Conservation (phyloP, 2,329 filamentous ascomycete genomes). For the Pseudopyrenochaeta lycopersici region DNA sequence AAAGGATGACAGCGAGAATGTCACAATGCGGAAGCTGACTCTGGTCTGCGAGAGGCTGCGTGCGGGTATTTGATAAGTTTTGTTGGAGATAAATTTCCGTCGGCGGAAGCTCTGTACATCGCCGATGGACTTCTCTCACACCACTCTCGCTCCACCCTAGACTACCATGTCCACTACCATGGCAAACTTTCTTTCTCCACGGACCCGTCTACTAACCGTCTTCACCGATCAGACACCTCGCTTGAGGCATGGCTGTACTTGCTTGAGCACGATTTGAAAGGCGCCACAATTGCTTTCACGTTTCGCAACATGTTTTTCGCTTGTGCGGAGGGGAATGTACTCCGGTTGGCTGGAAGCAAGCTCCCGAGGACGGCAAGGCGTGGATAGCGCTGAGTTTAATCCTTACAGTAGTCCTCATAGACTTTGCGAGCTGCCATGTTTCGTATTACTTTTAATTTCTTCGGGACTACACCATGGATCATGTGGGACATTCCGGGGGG, state of each 20-base stretch:
- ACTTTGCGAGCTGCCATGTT: neutral
- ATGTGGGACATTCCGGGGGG: too few relatives aligned
- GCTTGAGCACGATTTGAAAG: conserved; percentile 2
- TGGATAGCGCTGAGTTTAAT: neutral
- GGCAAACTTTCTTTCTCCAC: conserved; percentile 9
- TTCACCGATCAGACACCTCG: conserved; percentile 11
- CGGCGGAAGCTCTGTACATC: conserved; percentile 15
- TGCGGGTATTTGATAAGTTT: conserved; percentile 5
- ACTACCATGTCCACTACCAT: conserved; percentile 4
- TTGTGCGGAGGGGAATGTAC: conserved; percentile 19
- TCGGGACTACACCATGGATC: too few relatives aligned
- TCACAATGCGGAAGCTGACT: conserved; percentile 32
- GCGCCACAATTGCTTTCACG: neutral
- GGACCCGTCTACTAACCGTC: conserved; percentile 2
- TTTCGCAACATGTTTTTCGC: conserved; percentile 2
- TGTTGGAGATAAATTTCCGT: conserved; percentile 21
- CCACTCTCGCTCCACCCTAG: conserved; percentile 17
- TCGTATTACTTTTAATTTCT: neutral
- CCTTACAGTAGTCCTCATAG: neutral
- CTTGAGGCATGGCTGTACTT: neutral
- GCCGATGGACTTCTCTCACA: conserved; percentile 22
- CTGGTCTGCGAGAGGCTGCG: neutral
- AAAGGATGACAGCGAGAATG: conserved; percentile 5
- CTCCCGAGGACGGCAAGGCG: conserved; percentile 5
- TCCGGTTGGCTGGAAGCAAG: conserved; percentile 23